Evolutionary conservation across 148 eudicot species (phyloP).

Genomic region (Rhododendron kiyosumense): DNA sequence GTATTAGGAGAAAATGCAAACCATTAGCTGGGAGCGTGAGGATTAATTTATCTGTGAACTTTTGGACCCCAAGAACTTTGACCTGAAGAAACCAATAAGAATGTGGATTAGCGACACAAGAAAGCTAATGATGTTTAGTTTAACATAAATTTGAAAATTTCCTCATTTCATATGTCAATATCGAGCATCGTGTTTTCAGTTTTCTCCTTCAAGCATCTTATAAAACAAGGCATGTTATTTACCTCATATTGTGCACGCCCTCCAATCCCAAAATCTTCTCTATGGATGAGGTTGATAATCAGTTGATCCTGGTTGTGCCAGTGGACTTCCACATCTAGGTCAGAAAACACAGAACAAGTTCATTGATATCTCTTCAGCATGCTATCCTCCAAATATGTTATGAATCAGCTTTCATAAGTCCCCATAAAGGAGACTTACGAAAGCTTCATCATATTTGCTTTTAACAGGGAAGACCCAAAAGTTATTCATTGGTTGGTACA

Average conservation of each 20-base stretch:
- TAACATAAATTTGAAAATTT: neutral
- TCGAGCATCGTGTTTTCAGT: neutral
- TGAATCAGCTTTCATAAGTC: neutral
- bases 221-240: conserved; percentile 2
- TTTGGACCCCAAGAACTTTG: conserved; percentile 28
- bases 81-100: conserved; percentile 28
- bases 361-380: neutral
- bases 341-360: conserved; percentile 5
- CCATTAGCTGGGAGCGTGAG: conserved; percentile 65
- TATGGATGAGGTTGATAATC: conserved; percentile 30
- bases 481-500: neutral
- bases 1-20: conserved; percentile 12
- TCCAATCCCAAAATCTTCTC: conserved; percentile 47
- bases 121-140: neutral
- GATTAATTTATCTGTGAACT: conserved; percentile 51
- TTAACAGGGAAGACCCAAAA: neutral
- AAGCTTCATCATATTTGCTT: neutral
- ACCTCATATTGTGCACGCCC: conserved; percentile 59
- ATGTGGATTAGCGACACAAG: neutral
- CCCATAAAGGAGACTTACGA: neutral
- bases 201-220: neutral
- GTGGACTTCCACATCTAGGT: conserved; percentile 51
- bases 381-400: neutral
- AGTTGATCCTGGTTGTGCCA: conserved; percentile 50
- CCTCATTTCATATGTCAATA: neutral